Percentiles rank a stretch among this genome's conserved stretches.
These are phyloP conservation scores for Russula emetica DNA, from an alignment of 768 basidiomycete species.

Conservation along the genomic window DNA sequence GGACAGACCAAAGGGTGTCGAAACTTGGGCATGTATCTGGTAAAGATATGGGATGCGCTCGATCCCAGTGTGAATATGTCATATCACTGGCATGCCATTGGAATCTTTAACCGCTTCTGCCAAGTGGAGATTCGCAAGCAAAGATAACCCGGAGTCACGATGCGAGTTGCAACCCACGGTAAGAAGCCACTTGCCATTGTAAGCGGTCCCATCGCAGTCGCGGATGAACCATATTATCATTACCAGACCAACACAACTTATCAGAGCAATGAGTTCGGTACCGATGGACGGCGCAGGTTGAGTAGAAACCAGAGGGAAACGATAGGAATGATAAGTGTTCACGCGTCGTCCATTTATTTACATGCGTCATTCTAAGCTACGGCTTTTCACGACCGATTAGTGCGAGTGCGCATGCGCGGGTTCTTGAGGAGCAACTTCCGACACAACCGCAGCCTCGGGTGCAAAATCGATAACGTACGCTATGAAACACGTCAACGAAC, in stretches of 20 bases:
- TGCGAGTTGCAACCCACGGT: neutral
- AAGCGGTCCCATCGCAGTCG: neutral
- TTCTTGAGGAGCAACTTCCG: constrained; percentile 26
- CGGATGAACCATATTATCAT: neutral
- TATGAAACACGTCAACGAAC: constrained; percentile 32
- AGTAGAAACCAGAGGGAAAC: neutral
- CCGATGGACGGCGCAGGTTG: too few relatives aligned
- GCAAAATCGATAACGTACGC: constrained; percentile 63
- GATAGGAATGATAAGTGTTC: neutral
- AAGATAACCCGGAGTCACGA: neutral
- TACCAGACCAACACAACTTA: neutral
- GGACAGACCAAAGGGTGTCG: too few relatives aligned
- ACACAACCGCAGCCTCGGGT: constrained; percentile 4
- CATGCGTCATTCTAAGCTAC: constrained; percentile 20
- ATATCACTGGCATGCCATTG: neutral
- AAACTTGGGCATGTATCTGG: neutral
- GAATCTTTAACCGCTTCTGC: neutral
- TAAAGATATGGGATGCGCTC: neutral
- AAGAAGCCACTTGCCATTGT: neutral
- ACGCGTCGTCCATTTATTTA: constrained; percentile 11
- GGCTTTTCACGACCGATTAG: neutral
- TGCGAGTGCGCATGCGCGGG: constrained; percentile 22
- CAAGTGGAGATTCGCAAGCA: neutral
- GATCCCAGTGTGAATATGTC: neutral
- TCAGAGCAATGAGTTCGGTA: neutral